These are phyloP conservation scores for Beta macrorhiza DNA, from an alignment of 179 eudicot genomes.

Conservation along the genomic window DNA sequence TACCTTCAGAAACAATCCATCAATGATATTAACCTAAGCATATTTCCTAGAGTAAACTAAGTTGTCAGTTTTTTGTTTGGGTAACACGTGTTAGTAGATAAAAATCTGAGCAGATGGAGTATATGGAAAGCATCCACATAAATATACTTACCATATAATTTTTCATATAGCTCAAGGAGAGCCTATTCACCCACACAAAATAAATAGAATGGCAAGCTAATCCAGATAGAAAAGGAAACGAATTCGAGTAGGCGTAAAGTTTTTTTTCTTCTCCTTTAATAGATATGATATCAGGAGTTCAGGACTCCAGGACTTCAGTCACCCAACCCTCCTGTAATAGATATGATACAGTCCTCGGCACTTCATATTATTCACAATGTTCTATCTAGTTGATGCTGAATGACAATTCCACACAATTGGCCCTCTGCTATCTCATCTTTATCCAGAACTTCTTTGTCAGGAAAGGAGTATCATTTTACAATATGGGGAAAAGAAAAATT, in stretches of 20 bases:
- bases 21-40: not conserved
- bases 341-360: not conserved
- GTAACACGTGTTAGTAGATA: not conserved
- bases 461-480: not conserved
- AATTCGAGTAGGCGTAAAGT: not conserved
- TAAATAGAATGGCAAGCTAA: not conserved
- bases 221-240: not conserved
- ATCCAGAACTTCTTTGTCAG: not conserved
- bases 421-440: not conserved
- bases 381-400: not conserved
- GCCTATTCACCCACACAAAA: not conserved
- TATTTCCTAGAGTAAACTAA: not conserved
- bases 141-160: not conserved
- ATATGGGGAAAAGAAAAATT: not conserved
- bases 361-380: not conserved
- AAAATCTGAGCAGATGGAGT: not conserved
- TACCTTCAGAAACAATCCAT: not conserved
- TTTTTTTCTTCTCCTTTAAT: not conserved
- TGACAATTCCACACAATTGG: not conserved
- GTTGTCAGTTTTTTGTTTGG: not conserved
- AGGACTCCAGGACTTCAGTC: not conserved
- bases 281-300: not conserved
- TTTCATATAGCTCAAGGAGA: not conserved
- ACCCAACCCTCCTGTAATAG: not conserved
- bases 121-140: not conserved